phyloP scores from a whole-genome alignment of 1,139 yeast genomes.

The Suhomyces panamericanus region DNA sequence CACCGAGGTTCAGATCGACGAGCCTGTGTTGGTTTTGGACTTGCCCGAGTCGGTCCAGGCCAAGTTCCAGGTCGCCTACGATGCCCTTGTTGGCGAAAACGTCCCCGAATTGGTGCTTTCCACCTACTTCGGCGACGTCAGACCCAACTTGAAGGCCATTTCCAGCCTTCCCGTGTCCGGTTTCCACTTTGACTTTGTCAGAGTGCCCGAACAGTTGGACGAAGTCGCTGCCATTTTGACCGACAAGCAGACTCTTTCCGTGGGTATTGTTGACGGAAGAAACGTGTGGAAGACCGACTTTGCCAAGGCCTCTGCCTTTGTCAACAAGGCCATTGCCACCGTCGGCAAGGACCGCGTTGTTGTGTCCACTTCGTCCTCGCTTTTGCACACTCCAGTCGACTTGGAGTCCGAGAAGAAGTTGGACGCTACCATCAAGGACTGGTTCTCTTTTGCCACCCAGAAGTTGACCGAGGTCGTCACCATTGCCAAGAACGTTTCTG shows the following conservation, averaged over 20 bases:
- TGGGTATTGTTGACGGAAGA: slow-evolving; percentile 98
- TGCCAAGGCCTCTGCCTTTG: slow-evolving; percentile 77
- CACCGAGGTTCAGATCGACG: slow-evolving; percentile 91
- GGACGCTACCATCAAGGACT: slow-evolving; percentile 87
- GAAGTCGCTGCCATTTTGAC: slow-evolving; percentile 68
- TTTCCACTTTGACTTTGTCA: slow-evolving; percentile 94
- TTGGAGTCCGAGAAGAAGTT: slow-evolving; percentile 88
- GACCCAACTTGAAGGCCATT: slow-evolving; percentile 91
- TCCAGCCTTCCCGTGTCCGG: slow-evolving; percentile 91
- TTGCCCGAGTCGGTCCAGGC: slow-evolving; percentile 80
- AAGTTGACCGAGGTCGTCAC: slow-evolving; percentile 88
- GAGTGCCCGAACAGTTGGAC: slow-evolving; percentile 95
- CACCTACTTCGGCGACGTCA: slow-evolving; percentile 96
- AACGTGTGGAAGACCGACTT: slow-evolving; percentile 98
- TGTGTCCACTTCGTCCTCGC: slow-evolving; percentile 94
- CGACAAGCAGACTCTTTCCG: slow-evolving; percentile 77
- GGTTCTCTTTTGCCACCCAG: slow-evolving; percentile 98
- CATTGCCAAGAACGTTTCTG: slow-evolving; percentile 85
- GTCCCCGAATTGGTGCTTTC: slow-evolving; percentile 80
- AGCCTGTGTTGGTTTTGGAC: slow-evolving; percentile 94
- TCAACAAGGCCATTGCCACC: slow-evolving; percentile 78
- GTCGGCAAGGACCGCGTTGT: slow-evolving; percentile 86
- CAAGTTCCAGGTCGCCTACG: slow-evolving; percentile 86
- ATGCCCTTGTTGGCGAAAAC: slow-evolving; percentile 60
- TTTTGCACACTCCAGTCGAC: slow-evolving; percentile 98